A percentile compares a stretch with the other conserved stretches of the same genome.
Evolutionary conservation across 192 early-diverging fungal species (phyloP).

Genomic region (Coemansia sp.): DNA sequence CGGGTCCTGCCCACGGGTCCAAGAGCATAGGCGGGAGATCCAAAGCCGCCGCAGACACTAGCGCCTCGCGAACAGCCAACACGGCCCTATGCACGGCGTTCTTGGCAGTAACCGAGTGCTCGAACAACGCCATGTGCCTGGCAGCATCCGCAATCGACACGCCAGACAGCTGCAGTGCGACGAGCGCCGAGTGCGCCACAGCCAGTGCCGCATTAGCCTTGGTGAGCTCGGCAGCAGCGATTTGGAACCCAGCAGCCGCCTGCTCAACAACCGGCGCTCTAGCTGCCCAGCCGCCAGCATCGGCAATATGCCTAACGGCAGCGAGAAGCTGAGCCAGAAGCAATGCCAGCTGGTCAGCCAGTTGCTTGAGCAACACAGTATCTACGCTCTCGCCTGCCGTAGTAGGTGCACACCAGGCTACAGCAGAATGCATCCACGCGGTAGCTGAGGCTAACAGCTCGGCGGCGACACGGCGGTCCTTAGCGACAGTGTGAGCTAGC

Average conservation of each 20-base stretch:
- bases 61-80: background rate
- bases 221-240: conserved; percentile 1
- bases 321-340: conserved; percentile 30
- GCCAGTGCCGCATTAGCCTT: conserved; percentile 19
- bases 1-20: conserved; percentile 17
- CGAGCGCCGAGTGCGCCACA: background rate
- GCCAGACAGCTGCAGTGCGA: conserved; percentile 22
- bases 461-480: conserved; percentile 36
- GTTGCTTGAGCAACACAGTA: conserved; percentile 15
- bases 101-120: conserved; percentile 1
- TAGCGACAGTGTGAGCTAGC: conserved; percentile 20
- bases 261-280: conserved; percentile 1
- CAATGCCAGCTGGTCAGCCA: conserved; percentile 17
- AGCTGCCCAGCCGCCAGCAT: conserved; percentile 34
- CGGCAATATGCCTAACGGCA: conserved; percentile 15
- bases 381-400: background rate
- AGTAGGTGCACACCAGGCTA: background rate
- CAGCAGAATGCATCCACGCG: conserved; percentile 35
- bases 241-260: conserved; percentile 7
- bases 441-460: conserved; percentile 25
- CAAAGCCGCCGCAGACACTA: background rate
- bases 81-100: conserved; percentile 4
- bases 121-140: background rate
- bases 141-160: background rate
- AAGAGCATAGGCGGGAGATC: conserved; percentile 8